Evolutionary conservation across 371 early-diverging fungal genomes (phyloP).

Genomic region (Chytridium lagenaria): DNA sequence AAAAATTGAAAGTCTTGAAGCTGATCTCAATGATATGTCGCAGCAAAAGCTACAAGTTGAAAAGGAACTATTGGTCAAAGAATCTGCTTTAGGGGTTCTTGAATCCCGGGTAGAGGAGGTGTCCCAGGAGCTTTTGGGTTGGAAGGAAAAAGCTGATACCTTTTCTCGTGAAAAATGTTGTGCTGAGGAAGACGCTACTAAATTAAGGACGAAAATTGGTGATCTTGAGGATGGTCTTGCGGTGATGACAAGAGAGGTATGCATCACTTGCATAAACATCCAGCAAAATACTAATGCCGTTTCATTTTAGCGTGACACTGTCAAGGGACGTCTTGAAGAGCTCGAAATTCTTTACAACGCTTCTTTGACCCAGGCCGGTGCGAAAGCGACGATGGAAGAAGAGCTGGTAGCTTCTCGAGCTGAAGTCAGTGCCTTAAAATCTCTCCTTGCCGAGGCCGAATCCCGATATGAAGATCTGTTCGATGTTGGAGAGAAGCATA

Average conservation of each 20-base stretch:
- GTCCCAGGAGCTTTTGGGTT: neutral
- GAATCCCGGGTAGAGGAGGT: neutral
- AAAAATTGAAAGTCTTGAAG: neutral
- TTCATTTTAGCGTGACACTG: neutral
- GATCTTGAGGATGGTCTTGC: no score
- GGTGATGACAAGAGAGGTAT: no score
- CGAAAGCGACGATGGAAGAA: neutral
- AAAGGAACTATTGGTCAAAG: neutral
- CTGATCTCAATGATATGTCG: neutral
- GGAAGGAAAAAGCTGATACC: neutral
- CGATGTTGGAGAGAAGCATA: constrained; percentile 38
- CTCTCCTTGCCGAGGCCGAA: constrained; percentile 24
- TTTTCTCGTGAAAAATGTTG: neutral
- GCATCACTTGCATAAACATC: no score
- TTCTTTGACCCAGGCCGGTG: neutral
- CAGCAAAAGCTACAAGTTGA: constrained; percentile 4
- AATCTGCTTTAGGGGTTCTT: neutral
- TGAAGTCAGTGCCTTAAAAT: neutral
- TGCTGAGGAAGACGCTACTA: neutral
- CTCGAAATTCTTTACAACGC: neutral
- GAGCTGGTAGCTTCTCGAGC: constrained; percentile 2
- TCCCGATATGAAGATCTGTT: constrained; percentile 33
- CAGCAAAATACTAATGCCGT: neutral
- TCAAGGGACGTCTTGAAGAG: neutral
- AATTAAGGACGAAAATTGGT: neutral